These are phyloP conservation scores for Secale cereale DNA, from an alignment of 176 grass and related monocot species.

Conservation along the genomic window DNA sequence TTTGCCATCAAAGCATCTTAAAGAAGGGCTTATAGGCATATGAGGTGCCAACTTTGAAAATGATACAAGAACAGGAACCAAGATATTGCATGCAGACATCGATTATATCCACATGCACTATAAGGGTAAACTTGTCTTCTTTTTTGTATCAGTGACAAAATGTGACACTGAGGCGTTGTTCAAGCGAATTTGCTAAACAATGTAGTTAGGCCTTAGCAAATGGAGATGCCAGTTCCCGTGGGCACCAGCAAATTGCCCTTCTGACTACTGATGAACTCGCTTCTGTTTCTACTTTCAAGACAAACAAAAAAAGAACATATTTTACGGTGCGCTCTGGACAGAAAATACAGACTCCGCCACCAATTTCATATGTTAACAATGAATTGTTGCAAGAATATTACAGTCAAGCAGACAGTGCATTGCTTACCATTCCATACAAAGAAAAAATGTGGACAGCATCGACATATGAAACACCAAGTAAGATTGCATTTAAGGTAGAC, in stretches of 20 bases:
- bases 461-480: constrained; percentile 67
- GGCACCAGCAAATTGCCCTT: background rate
- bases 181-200: background rate
- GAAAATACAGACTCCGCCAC: background rate
- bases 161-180: background rate
- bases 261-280: background rate
- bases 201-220: background rate
- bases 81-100: background rate
- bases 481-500: constrained; percentile 69
- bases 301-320: background rate
- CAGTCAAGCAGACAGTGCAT: background rate
- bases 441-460: constrained; percentile 92
- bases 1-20: background rate
- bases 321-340: background rate
- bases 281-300: background rate
- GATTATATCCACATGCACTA: background rate
- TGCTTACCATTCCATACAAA: constrained; percentile 86
- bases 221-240: background rate
- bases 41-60: background rate
- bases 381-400: constrained; percentile 12
- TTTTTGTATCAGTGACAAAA: background rate
- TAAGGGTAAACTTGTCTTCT: background rate
- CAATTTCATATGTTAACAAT: background rate
- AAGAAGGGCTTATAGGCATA: background rate
- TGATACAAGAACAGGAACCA: background rate